A percentile compares a stretch with the other conserved stretches of the same genome.
phyloP scores from a whole-genome alignment of 768 basidiomycete species.

The Lactifluus volemus region DNA sequence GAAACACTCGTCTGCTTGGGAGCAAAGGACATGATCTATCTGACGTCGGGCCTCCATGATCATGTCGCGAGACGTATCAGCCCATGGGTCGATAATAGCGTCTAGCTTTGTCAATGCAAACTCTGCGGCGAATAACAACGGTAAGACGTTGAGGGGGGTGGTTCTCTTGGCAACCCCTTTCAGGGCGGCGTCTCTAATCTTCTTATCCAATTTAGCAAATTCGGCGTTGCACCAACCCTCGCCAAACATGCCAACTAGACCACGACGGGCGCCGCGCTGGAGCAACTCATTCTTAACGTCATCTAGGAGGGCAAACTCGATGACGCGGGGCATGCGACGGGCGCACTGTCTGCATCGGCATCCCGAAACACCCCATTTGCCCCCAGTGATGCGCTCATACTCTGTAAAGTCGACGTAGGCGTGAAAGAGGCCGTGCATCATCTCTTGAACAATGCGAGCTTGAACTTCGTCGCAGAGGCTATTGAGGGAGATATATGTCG shows the following conservation, averaged over 20 bases:
- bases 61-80: conserved; percentile 58
- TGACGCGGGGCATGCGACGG: conserved; percentile 68
- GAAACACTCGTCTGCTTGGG: conserved; percentile 56
- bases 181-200: conserved; percentile 58
- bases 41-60: conserved; percentile 49
- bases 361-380: conserved; percentile 76
- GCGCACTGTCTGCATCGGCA: conserved; percentile 82
- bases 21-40: conserved; percentile 54
- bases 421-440: conserved; percentile 85
- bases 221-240: conserved; percentile 84
- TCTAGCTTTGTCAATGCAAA: conserved; percentile 48
- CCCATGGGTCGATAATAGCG: conserved; percentile 60
- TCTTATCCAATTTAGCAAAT: conserved; percentile 60
- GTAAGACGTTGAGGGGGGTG: conserved; percentile 56
- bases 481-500: conserved; percentile 68
- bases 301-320: conserved; percentile 67
- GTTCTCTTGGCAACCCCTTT: conserved; percentile 66
- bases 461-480: conserved; percentile 74
- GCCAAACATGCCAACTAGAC: conserved; percentile 76
- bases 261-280: conserved; percentile 62
- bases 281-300: conserved; percentile 72
- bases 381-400: conserved; percentile 64
- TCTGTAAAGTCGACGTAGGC: conserved; percentile 72
- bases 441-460: conserved; percentile 76
- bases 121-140: conserved; percentile 59